Evolutionary conservation across 2,329 filamentous ascomycete species (phyloP).

Genomic region (Scedosporium minutisporum): DNA sequence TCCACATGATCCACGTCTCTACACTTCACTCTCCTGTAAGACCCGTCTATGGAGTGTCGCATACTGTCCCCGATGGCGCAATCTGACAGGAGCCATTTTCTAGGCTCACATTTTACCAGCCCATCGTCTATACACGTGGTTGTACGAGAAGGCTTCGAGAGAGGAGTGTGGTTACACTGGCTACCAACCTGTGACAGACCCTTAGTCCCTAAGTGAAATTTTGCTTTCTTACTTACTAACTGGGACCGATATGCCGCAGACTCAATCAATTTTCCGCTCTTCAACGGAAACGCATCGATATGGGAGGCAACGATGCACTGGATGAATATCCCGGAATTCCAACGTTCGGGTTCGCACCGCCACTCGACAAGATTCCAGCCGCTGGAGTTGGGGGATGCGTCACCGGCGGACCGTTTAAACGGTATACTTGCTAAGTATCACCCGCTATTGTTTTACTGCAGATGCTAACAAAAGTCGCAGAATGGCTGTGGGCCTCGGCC

Average conservation of each 20-base stretch:
- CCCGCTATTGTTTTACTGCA: background rate
- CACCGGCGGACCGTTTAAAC: constrained; percentile 35
- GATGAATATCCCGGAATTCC: constrained; percentile 14
- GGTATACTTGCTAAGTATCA: constrained; percentile 10
- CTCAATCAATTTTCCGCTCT: constrained; percentile 32
- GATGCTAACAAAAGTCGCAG: background rate
- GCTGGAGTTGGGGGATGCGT: constrained; percentile 48
- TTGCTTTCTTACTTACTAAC: background rate
- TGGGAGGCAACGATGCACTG: constrained; percentile 30
- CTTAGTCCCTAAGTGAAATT: too few relatives aligned
- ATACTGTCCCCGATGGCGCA: too few relatives aligned
- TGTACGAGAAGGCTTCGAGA: constrained; percentile 20
- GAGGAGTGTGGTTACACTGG: constrained; percentile 26
- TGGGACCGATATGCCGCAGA: constrained; percentile 25
- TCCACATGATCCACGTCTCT: constrained; percentile 37
- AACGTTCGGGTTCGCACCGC: constrained; percentile 14
- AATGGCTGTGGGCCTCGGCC: constrained; percentile 30
- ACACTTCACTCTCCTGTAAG: constrained; percentile 26
- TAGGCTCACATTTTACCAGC: constrained; percentile 19
- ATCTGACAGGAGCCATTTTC: constrained; percentile 13
- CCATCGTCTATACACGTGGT: constrained; percentile 22
- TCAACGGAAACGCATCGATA: constrained; percentile 37
- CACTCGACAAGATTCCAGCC: constrained; percentile 23
- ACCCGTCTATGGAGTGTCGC: too few relatives aligned
- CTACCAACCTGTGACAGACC: constrained; percentile 22